These are phyloP conservation scores for Durusdinium trenchii DNA, from an alignment of 73 alveolate genomes.

Conservation along the genomic window DNA sequence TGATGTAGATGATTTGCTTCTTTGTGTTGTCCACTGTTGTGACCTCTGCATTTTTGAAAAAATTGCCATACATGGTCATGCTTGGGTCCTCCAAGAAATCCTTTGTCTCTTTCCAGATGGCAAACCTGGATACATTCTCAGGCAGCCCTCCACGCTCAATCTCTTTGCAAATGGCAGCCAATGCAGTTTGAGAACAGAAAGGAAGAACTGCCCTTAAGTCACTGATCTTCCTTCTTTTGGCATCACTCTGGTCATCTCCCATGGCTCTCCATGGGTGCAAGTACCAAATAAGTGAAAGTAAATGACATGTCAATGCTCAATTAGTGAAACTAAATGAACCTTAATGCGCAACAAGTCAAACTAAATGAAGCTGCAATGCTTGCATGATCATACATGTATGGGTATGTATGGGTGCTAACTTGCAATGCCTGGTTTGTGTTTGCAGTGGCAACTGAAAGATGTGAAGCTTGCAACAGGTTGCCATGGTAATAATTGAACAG, in stretches of 20 bases:
- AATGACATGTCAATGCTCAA: too few species aligned
- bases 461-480: too few species aligned
- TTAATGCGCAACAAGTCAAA: too few species aligned
- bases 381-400: too few species aligned
- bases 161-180: conserved; percentile 34
- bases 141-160: conserved; percentile 27
- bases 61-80: conserved; percentile 37
- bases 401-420: too few species aligned
- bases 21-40: background rate
- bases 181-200: conserved; percentile 18
- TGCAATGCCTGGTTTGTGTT: too few species aligned
- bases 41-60: background rate
- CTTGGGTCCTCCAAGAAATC: background rate
- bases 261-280: too few species aligned
- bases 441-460: too few species aligned
- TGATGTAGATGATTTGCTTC: background rate
- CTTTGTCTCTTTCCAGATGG: conserved; percentile 30
- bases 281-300: too few species aligned
- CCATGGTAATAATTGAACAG: too few species aligned
- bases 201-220: background rate
- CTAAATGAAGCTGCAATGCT: too few species aligned
- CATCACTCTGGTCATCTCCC: background rate
- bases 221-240: conserved; percentile 1
- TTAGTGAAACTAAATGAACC: too few species aligned
- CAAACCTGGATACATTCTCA: conserved; percentile 17